These are phyloP conservation scores for peach (Prunus persica) DNA, from an alignment of 306 rosid genomes.

Conservation along the genomic window DNA sequence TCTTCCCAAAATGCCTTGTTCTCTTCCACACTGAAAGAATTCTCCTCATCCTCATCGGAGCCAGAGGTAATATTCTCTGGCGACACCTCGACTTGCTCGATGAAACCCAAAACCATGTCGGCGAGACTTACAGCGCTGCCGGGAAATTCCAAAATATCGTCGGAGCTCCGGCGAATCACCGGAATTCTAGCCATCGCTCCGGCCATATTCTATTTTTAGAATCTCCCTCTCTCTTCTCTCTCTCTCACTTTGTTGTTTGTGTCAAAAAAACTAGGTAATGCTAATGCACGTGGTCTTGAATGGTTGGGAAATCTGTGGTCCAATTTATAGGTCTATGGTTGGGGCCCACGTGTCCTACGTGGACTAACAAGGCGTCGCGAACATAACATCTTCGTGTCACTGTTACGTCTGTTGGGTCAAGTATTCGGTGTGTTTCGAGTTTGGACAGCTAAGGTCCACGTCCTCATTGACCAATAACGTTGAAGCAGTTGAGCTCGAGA, in stretches of 20 bases:
- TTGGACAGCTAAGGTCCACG: constrained; percentile 26
- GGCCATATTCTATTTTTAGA: constrained; percentile 9
- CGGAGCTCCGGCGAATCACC: constrained; percentile 26
- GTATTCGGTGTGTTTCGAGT: not conserved
- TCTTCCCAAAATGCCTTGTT: constrained; percentile 60
- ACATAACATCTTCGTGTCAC: not conserved
- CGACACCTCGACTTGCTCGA: constrained; percentile 34
- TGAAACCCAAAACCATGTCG: constrained; percentile 55
- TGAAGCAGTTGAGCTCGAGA: not conserved
- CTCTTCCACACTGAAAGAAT: constrained; percentile 24
- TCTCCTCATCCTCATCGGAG: constrained; percentile 32
- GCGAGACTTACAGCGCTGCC: constrained; percentile 30
- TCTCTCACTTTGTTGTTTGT: not conserved
- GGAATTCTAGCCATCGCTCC: not conserved
- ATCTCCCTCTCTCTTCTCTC: not conserved
- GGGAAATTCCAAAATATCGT: constrained; percentile 12
- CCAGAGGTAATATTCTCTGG: constrained; percentile 35
- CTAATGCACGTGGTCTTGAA: not conserved
- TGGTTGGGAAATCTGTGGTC: not conserved
- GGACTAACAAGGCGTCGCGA: not conserved
- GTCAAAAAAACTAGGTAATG: not conserved
- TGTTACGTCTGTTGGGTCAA: not conserved
- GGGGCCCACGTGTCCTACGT: constrained; percentile 1
- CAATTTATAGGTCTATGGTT: constrained; percentile 3
- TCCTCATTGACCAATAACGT: constrained; percentile 11